These are phyloP conservation scores for Saccharomyces pastorianus DNA, from an alignment of 1,139 yeast genomes.

Conservation along the genomic window DNA sequence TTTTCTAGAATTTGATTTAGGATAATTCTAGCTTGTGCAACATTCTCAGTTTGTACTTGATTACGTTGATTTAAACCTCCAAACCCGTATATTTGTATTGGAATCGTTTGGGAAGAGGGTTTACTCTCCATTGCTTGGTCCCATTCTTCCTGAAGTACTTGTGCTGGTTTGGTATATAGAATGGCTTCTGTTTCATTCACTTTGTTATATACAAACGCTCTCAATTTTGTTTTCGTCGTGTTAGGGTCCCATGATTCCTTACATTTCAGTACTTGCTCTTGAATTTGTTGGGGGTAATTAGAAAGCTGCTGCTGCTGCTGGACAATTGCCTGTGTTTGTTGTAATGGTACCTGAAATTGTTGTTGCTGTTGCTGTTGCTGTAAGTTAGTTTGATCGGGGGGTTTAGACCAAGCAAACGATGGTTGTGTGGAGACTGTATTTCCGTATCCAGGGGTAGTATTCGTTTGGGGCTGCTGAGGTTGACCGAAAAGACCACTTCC, in stretches of 20 bases:
- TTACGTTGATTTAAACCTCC: slow-evolving; percentile 75
- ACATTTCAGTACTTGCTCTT: slow-evolving; percentile 71
- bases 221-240: slow-evolving; percentile 65
- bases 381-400: no score
- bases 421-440: no score
- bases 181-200: slow-evolving; percentile 57
- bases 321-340: slow-evolving; percentile 29
- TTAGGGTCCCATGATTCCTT: slow-evolving; percentile 91
- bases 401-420: no score
- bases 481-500: no score
- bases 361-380: slow-evolving; percentile 15
- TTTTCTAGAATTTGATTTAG: slow-evolving; percentile 74
- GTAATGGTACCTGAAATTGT: slow-evolving; percentile 28
- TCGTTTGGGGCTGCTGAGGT: no score
- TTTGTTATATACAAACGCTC: slow-evolving; percentile 80
- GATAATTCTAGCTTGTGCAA: slow-evolving; percentile 70
- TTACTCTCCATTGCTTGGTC: slow-evolving; percentile 75
- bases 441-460: no score
- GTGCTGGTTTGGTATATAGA: slow-evolving; percentile 63
- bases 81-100: slow-evolving; percentile 78
- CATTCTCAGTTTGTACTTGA: slow-evolving; percentile 73
- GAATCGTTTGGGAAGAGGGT: slow-evolving; percentile 53
- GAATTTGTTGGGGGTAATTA: slow-evolving; percentile 60
- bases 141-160: slow-evolving; percentile 83
- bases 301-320: slow-evolving; percentile 35